Base-by-base conservation (phyloP, 2,329 filamentous ascomycete genomes). In the Hypoxylon rubiginosum region DNA sequence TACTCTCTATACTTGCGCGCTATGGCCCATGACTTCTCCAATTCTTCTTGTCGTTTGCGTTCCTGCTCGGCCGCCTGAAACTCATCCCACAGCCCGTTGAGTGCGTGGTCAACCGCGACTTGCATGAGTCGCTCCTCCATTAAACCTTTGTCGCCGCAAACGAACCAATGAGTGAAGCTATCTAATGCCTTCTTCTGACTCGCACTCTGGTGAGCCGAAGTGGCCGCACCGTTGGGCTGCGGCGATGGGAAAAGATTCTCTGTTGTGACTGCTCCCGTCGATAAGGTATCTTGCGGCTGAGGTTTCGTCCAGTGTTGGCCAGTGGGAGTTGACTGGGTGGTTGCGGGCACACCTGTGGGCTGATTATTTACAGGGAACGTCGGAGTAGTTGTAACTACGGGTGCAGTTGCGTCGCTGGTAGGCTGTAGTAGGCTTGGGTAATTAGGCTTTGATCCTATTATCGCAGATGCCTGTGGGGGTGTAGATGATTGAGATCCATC, bases 131-230 rank as follows among this genome's bases (percentile, higher is more conserved):
- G 66, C 4, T 86, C 81, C 6, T 84, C 79, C 72, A 89, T 72
- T 7, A 89, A 72, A 0, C 87, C 87, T 15, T 78, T 75, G 60
- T 89, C 87, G 32, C 83, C 87, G 11, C 77, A 75, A 3, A 88
- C 84, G 58, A 84, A 84, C 87, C 87, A 89, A 26, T 79, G 81
- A 0, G 84, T 81, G 30, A 89, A 83, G 51, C 84, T 80, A 6
- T 76, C 82, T 70, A 88, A 79, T 2, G 79, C 71, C 62, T 88
- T 84, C 24, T 77, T 66, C 39, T 75, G 71, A 71, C 61, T 17
- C 61, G 53, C 11, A 57, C 60, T 57, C 43, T 64, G 52, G 52
- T 64, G 28, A 56, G 55, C 30, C 26, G 66, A 10, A 26, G 21
- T 32, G 26, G 30, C 30, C 57, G 34, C 34, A 13, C 32, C 15